Evolutionary conservation across 2,329 filamentous ascomycete genomes (phyloP).

Genomic region (Diplodia mutila): DNA sequence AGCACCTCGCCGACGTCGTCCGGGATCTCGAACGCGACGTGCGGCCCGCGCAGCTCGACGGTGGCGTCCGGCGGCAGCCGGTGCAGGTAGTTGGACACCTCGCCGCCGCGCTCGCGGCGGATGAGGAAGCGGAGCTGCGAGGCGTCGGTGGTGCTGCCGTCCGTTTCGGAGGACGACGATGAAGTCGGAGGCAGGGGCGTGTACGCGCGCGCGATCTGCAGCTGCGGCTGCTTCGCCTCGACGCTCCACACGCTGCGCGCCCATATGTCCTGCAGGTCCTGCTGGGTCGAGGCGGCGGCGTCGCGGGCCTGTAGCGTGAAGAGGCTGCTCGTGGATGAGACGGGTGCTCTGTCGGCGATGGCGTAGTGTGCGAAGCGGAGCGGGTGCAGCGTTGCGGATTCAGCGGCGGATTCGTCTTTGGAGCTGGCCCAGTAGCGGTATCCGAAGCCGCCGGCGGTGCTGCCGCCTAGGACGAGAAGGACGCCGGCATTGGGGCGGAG

Average conservation of each 20-base stretch:
- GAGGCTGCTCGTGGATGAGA: constrained; percentile 71
- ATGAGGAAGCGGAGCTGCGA: constrained; percentile 71
- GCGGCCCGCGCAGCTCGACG: constrained; percentile 79
- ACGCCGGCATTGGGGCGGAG: constrained; percentile 35
- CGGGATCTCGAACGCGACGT: constrained; percentile 67
- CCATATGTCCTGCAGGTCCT: constrained; percentile 49
- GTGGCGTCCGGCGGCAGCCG: constrained; percentile 63
- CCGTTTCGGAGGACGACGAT: not conserved
- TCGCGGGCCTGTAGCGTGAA: constrained; percentile 62
- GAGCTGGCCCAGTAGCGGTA: constrained; percentile 38
- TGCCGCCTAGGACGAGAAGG: constrained; percentile 39
- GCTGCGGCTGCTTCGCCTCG: constrained; percentile 89
- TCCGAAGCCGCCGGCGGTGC: constrained; percentile 39
- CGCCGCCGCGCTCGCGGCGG: constrained; percentile 75
- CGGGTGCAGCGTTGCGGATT: constrained; percentile 54
- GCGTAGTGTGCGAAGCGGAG: constrained; percentile 68
- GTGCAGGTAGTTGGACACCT: constrained; percentile 83
- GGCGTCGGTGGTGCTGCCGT: not conserved
- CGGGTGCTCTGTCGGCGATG: constrained; percentile 62
- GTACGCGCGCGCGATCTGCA: constrained; percentile 90
- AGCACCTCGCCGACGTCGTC: constrained; percentile 63
- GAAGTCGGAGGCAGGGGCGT: constrained; percentile 78
- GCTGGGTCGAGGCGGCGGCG: constrained; percentile 28
- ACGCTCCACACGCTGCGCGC: constrained; percentile 78
- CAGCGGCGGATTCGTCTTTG: constrained; percentile 1